Conservation (phyloP, 2,329 filamentous ascomycete genomes). For the Eutypa lata region DNA sequence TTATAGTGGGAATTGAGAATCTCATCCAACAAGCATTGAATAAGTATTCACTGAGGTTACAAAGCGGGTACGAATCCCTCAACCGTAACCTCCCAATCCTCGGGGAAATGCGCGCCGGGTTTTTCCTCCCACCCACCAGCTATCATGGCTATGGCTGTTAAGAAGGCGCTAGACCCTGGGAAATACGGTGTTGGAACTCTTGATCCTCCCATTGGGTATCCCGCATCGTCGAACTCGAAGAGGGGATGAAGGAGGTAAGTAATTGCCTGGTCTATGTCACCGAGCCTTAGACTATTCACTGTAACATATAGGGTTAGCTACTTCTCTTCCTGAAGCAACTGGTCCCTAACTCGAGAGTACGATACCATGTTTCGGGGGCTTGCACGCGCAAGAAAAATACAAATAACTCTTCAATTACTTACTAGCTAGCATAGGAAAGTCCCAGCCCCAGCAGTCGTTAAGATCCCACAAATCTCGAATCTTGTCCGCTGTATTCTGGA, state of each 20-base stretch:
- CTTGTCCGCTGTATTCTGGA: slow-evolving; percentile 35
- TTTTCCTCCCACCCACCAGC: slow-evolving; percentile 53
- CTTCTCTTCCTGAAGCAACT: no score
- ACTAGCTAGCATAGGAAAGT: slow-evolving; percentile 41
- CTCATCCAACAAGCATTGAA: not conserved
- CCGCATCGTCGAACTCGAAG: slow-evolving; percentile 54
- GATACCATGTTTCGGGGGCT: no score
- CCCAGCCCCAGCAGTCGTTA: slow-evolving; percentile 40
- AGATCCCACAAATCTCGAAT: slow-evolving; percentile 38
- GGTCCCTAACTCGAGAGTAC: no score
- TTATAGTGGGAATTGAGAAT: no score
- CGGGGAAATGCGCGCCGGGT: slow-evolving; percentile 44
- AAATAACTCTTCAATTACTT: slow-evolving; percentile 1
- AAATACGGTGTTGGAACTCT: slow-evolving; percentile 58
- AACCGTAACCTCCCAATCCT: slow-evolving; percentile 42
- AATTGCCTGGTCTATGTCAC: slow-evolving; percentile 35
- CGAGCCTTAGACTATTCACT: slow-evolving; percentile 39
- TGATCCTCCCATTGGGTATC: slow-evolving; percentile 50
- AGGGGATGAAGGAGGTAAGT: slow-evolving; percentile 45
- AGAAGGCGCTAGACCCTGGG: slow-evolving; percentile 45
- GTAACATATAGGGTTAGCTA: not conserved
- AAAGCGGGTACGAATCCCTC: slow-evolving; percentile 44
- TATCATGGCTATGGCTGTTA: slow-evolving; percentile 55
- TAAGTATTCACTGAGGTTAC: slow-evolving; percentile 11
- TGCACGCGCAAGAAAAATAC: not conserved